Evolutionary conservation across 2,329 filamentous ascomycete species (phyloP), one percentile per base, ranked within the genome.

Genomic region (Xylaria polymorpha): DNA sequence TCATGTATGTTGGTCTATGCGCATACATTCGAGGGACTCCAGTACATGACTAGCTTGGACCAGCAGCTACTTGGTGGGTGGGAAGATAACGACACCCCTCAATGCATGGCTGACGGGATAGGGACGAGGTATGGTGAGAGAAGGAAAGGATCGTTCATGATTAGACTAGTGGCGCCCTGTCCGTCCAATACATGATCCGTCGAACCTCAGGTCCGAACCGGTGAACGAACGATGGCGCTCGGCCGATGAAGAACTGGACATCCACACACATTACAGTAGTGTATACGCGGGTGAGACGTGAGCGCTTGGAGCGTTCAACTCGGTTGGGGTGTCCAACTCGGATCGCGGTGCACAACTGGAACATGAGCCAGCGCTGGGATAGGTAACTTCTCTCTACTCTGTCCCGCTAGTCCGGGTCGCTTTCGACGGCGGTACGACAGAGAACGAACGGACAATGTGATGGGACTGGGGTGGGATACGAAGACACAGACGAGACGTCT

Each of bases 391-490:
- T 14, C 44, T 39, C 35, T 61, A 22, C 25, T 66, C 44, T 46
- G 48, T 67, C 48, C 64, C 64, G 59, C 48, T 50, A 41, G 46
- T 41, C 55, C 44, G 67, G 67, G 55, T 62, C 44, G 53, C 44
- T n/a, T 22, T 56, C 14, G 32, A 56, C 53, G 29, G 29, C 25
- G 29, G 51, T 55, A 29, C 51, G 32, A 41, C 53, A 18, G 35
- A 41, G 10, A 41, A 57, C 53, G 35, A 41, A 57, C n/a, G 25
- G 25, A 29, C 25, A 29, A 29, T 29, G 25, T 29, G 32, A 35
- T 8, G 15, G 14, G 53, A 57, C 20, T 9, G 57, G 51, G 50
- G 25, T 35, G 35, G 32, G 18, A 56, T 22, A 62, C 32, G 41
- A 43, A 65, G 22, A 50, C 14, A 43, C 22, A 50, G 35, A 15